Conservation (phyloP, 805 yeast genomes). For the Candida broadrunensis region DNA sequence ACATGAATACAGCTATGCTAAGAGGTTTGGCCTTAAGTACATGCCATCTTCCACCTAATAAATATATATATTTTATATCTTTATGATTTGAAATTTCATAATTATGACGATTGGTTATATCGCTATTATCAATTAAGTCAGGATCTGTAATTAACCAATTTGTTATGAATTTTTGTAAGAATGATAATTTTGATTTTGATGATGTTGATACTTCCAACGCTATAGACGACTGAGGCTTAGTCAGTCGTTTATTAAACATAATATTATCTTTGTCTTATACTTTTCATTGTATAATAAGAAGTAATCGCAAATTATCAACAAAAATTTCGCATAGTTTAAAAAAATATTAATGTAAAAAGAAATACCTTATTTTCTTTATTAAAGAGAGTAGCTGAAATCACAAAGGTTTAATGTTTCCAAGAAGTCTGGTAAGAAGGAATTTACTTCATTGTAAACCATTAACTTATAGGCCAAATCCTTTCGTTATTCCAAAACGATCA, state of each 20-base stretch:
- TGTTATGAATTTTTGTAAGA: slow-evolving; percentile 14
- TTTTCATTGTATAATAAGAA: too few relatives aligned
- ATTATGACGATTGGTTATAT: slow-evolving; percentile 17
- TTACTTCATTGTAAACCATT: not conserved
- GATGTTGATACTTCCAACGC: too few relatives aligned
- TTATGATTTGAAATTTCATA: slow-evolving; percentile 41
- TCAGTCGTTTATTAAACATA: too few relatives aligned
- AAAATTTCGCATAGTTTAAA: too few relatives aligned
- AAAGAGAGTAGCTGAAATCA: too few relatives aligned
- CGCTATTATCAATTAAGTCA: slow-evolving; percentile 4
- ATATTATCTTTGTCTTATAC: too few relatives aligned
- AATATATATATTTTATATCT: slow-evolving; percentile 40
- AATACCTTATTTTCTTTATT: too few relatives aligned
- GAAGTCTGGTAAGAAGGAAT: not conserved
- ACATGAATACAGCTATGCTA: slow-evolving; percentile 30
- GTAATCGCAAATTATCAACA: too few relatives aligned
- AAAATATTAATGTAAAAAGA: too few relatives aligned
- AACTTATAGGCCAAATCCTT: not conserved
- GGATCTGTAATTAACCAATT: slow-evolving; percentile 31
- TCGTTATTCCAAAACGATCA: not conserved
- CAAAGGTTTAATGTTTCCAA: not conserved
- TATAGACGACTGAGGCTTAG: too few relatives aligned
- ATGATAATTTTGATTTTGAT: not conserved
- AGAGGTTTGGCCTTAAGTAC: slow-evolving; percentile 40
- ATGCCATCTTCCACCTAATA: slow-evolving; percentile 66